Percentiles rank a stretch among this genome's conserved stretches.
Evolutionary conservation across 1,284 basidiomycete species (phyloP).

Genomic region (Cystobasidium sp.): DNA sequence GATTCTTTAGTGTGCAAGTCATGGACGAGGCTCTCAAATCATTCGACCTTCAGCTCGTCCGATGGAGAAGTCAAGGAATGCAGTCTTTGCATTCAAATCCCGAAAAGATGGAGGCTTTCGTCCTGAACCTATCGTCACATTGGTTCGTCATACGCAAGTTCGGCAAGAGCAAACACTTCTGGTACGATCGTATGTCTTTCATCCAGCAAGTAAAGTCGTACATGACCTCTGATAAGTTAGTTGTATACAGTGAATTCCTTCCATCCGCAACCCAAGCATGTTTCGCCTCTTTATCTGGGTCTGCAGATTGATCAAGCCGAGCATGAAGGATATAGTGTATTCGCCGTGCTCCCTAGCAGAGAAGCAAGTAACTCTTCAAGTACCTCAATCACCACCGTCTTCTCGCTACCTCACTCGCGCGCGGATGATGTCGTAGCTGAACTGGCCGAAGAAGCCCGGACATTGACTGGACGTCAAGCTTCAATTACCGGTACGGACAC

Average conservation of each 20-base stretch:
- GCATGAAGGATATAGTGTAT: conserved; percentile 88
- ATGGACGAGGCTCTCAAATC: conserved; percentile 69
- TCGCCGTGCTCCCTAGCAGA: conserved; percentile 66
- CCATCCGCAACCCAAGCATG: conserved; percentile 73
- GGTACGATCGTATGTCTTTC: conserved; percentile 28
- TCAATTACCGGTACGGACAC: background rate
- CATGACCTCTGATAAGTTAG: background rate
- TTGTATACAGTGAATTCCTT: conserved; percentile 74
- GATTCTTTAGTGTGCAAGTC: conserved; percentile 47
- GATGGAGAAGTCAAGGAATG: conserved; percentile 86
- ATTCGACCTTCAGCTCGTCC: conserved; percentile 76
- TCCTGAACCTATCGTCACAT: conserved; percentile 82
- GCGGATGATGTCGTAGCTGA: conserved; percentile 28
- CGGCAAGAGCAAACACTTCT: conserved; percentile 61
- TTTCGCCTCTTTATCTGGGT: conserved; percentile 78
- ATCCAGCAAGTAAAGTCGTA: background rate
- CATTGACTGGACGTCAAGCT: conserved; percentile 5
- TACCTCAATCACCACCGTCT: conserved; percentile 55
- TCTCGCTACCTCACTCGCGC: conserved; percentile 19
- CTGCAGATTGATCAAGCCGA: conserved; percentile 88
- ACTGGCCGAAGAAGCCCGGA: conserved; percentile 32
- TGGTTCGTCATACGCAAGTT: conserved; percentile 89
- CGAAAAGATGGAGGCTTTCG: conserved; percentile 84
- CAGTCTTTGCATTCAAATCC: conserved; percentile 72
- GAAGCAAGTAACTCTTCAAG: conserved; percentile 70